Evolutionary conservation across 345 rosid genomes (phyloP), one percentile per base, ranked within the genome.

Genomic region (Populus ilicifolia): DNA sequence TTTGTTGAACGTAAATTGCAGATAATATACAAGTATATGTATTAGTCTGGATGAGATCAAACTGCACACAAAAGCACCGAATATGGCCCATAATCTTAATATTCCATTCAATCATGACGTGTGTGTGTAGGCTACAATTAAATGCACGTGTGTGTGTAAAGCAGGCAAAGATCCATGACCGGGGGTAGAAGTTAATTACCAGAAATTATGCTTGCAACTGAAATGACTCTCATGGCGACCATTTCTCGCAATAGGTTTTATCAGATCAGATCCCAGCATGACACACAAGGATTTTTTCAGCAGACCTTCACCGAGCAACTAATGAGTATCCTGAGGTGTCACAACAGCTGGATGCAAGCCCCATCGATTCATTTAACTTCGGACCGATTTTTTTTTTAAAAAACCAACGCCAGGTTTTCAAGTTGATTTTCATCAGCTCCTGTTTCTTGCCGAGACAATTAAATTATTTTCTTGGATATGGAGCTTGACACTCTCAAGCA

Each of bases 401-500:
- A 33, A 50, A 54, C 2, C 30, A 7, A 69, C 33, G 20, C 5
- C 39, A 62, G 33, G 70, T 73, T 54, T 73, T 59, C 75, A 7
- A 11, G 56, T 18, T 41, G 13, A 41, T 41, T 41, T 20, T 68
- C 77, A 27, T 69, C 46, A 11, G 36, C 5, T 17, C 5, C 16
- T 77, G 44, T 74, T 84, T 77, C 77, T 79, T 69, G 61, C 69
- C 8, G 78, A 80, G 77, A 81, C 59, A 70, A 74, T 67, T 64
- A 41, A 61, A 20, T 46, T 48, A 66, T 79, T 3, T 44, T 44
- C 81, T 73, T 76, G 83, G 46, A 67, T 33, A 20, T 75, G 75
- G 79, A 67, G 72, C 83, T 82, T 63, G 71, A 38, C 43, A 69
- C 76, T 78, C 79, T 78, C 81, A 76, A 82, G 73, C 83, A 89